Conservation (phyloP, 1,284 basidiomycete species). For the Trametes sp. region DNA sequence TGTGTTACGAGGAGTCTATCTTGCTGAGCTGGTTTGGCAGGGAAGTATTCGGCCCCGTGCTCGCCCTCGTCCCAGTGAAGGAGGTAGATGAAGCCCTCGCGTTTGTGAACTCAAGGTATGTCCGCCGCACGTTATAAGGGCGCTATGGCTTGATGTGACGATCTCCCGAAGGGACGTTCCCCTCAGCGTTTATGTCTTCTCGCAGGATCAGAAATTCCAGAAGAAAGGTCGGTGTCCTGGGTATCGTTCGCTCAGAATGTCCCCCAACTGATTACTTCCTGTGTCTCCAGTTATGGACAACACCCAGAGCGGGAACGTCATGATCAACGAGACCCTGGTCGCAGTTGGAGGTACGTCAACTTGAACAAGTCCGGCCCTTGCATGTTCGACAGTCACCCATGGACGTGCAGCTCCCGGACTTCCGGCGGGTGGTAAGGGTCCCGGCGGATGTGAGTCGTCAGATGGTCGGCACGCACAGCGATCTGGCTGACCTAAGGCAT, state of each 20-base stretch:
- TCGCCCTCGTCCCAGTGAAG: conserved; percentile 81
- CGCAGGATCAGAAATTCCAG: conserved; percentile 64
- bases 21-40: conserved; percentile 23
- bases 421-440: conserved; percentile 77
- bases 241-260: not conserved
- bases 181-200: conserved; percentile 80
- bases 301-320: conserved; percentile 69
- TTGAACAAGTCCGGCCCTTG: not conserved
- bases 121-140: conserved; percentile 11
- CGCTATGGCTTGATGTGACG: not conserved
- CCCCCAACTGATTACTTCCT: too few relatives aligned
- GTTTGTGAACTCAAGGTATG: conserved; percentile 70
- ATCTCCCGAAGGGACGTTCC: conserved; percentile 68
- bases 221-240: conserved; percentile 56
- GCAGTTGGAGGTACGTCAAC: conserved; percentile 56
- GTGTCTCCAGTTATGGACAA: conserved; percentile 60
- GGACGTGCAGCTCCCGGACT: conserved; percentile 58
- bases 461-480: too few relatives aligned
- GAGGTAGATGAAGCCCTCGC: conserved; percentile 75
- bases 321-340: conserved; percentile 70
- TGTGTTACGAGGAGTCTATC: not conserved
- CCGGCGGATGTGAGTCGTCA: conserved; percentile 69
- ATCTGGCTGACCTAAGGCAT: not conserved
- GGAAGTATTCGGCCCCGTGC: conserved; percentile 48
- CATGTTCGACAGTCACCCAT: not conserved